Conservation (phyloP, 208 protist species). For the Trypanosoma scelopori region DNA sequence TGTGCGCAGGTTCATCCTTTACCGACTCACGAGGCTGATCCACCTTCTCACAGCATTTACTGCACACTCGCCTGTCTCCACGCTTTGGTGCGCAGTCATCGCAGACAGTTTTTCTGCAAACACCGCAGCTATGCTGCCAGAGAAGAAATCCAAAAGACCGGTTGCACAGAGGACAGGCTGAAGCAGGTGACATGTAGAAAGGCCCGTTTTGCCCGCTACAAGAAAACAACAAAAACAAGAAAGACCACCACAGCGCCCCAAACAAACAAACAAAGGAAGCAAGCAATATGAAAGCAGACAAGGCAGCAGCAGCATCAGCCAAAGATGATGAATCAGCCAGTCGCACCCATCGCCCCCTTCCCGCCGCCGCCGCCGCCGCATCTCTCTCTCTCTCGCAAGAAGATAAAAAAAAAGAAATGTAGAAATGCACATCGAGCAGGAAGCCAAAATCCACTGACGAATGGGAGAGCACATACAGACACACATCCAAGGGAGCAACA, state of each 20-base stretch:
- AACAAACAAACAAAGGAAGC: too few relatives aligned
- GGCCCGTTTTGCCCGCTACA: too few relatives aligned
- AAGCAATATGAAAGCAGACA: too few relatives aligned
- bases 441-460: too few relatives aligned
- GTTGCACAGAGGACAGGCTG: slow-evolving; percentile 48
- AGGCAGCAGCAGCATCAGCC: too few relatives aligned
- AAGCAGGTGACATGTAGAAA: slow-evolving; percentile 9
- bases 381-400: too few relatives aligned
- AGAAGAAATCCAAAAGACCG: slow-evolving; percentile 46
- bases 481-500: not conserved
- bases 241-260: not conserved
- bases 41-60: slow-evolving; percentile 26
- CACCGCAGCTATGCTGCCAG: slow-evolving; percentile 52
- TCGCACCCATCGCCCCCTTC: too few relatives aligned
- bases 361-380: too few relatives aligned
- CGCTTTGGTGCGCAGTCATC: slow-evolving; percentile 57
- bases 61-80: slow-evolving; percentile 11
- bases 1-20: not conserved
- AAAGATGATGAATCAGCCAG: too few relatives aligned
- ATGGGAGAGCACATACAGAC: too few relatives aligned
- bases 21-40: slow-evolving; percentile 1
- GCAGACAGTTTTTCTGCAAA: slow-evolving; percentile 56
- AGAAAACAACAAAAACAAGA: too few relatives aligned
- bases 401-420: slow-evolving; percentile 8
- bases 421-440: too few relatives aligned